phyloP scores from a whole-genome alignment of 768 basidiomycete species.

The Galerina sulciceps region DNA sequence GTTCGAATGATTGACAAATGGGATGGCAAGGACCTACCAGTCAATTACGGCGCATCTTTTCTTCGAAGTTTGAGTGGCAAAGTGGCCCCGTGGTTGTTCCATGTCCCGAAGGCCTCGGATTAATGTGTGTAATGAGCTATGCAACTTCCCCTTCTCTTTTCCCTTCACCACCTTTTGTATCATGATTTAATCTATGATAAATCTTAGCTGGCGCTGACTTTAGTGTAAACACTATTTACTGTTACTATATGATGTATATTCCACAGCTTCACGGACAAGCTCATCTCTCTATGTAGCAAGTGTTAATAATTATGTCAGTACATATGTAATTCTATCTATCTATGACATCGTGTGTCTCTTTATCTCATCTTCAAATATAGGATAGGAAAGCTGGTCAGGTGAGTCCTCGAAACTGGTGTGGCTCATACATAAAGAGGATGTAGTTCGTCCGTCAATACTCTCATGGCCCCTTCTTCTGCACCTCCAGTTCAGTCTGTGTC shows the following conservation, averaged over 20 bases:
- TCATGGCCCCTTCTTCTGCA: conserved; percentile 11
- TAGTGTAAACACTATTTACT: no score
- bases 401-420: not conserved
- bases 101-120: conserved; percentile 42
- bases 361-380: no score
- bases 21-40: conserved; percentile 57
- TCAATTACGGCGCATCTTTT: conserved; percentile 47
- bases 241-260: no score
- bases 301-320: no score
- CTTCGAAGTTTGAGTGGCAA: conserved; percentile 57
- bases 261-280: no score
- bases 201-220: no score
- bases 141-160: not conserved
- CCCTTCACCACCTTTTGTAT: not conserved
- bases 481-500: conserved; percentile 47
- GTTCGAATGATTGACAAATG: conserved; percentile 61
- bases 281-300: no score
- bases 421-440: conserved; percentile 1
- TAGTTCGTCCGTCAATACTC: not conserved
- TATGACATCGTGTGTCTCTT: no score
- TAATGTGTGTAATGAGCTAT: not conserved
- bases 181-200: no score
- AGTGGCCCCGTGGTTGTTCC: conserved; percentile 56
- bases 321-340: no score
- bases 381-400: conserved; percentile 1